Percentiles rank a stretch among this genome's conserved stretches.
Evolutionary conservation across 768 basidiomycete species (phyloP).

Genomic region (Panaeolus papilionaceus): DNA sequence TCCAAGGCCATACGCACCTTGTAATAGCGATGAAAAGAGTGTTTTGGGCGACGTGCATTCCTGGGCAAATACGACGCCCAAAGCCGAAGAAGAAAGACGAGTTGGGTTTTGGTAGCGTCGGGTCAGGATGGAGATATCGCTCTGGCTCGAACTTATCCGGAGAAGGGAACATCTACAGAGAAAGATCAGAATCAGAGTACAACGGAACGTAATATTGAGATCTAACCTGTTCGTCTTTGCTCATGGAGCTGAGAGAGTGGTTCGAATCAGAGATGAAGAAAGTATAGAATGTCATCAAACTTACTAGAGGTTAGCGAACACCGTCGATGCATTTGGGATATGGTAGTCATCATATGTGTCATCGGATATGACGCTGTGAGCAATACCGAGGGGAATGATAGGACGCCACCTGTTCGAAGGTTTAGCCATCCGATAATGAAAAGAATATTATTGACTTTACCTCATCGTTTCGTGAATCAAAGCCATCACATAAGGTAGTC

Average conservation of each 20-base stretch:
- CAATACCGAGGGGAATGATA: slow-evolving; percentile 36
- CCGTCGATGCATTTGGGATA: slow-evolving; percentile 42
- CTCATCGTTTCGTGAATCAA: slow-evolving; percentile 32
- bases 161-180: slow-evolving; percentile 29
- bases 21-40: slow-evolving; percentile 31
- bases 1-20: slow-evolving; percentile 21
- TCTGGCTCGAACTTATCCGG: slow-evolving; percentile 32
- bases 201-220: not conserved
- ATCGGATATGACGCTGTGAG: slow-evolving; percentile 41
- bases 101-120: slow-evolving; percentile 18
- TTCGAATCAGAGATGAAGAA: not conserved
- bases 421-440: not conserved
- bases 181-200: not conserved
- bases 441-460: slow-evolving; percentile 14
- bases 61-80: slow-evolving; percentile 36
- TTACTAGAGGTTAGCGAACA: slow-evolving; percentile 33
- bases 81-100: slow-evolving; percentile 34
- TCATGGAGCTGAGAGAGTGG: slow-evolving; percentile 28
- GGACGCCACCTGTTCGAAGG: slow-evolving; percentile 32
- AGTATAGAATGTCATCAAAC: slow-evolving; percentile 17
- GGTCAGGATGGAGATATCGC: slow-evolving; percentile 28
- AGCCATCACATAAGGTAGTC: slow-evolving; percentile 34
- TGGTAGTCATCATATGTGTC: slow-evolving; percentile 43
- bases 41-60: slow-evolving; percentile 34
- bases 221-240: slow-evolving; percentile 29